Evolutionary conservation across 1,284 basidiomycete species (phyloP), one percentile per base, ranked within the genome.

Genomic region (Golubevia pallescens): DNA sequence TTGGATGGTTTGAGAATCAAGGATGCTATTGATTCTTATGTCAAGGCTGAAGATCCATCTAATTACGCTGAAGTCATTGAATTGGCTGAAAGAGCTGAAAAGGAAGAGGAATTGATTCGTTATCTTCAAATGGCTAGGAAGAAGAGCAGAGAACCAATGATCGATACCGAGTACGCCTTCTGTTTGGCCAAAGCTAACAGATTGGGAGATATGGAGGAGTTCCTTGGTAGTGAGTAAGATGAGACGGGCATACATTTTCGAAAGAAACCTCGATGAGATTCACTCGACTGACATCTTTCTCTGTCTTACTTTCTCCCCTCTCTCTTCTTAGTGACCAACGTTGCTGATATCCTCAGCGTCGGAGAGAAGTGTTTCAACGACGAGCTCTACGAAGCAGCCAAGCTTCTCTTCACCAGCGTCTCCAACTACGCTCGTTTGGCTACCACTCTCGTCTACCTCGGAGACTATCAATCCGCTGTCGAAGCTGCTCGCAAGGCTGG

Each of bases 121-220:
- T 99, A 92, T 89, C 89, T 99, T 23, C 97, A 99, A 87, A 99
- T 99, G 97, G 95, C 97, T n/a, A 92, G 97, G 86, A 99, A 97
- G 89, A 91, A 93, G 63, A 90, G 97, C 21, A 92, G 97, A 61
- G 97, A 99, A 87, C 97, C 97, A 60, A 95, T 92, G 88, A 96
- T 99, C 80, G 97, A 99, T 86, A 99, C 97, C 14, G 94, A 80
- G 67, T 81, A 84, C 69, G 79, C 81, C 20, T 85, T 79, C 72
- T 83, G 80, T 65, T 72, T 83, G 19, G 82, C 82, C 69, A 85
- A 85, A 68, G 78, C 80, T 32, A 77, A 85, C 73, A 71, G 82
- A 20, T 74, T 85, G 1, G 69, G 66, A 48, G 82, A 85, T 64
- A 99, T 99, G 97, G 97, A 99, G 85, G 97, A 99, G 88, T 99